Percentiles rank a stretch among this genome's conserved stretches.
Conservation (phyloP, 2,329 filamentous ascomycete species). For the Colletotrichum costaricense region DNA sequence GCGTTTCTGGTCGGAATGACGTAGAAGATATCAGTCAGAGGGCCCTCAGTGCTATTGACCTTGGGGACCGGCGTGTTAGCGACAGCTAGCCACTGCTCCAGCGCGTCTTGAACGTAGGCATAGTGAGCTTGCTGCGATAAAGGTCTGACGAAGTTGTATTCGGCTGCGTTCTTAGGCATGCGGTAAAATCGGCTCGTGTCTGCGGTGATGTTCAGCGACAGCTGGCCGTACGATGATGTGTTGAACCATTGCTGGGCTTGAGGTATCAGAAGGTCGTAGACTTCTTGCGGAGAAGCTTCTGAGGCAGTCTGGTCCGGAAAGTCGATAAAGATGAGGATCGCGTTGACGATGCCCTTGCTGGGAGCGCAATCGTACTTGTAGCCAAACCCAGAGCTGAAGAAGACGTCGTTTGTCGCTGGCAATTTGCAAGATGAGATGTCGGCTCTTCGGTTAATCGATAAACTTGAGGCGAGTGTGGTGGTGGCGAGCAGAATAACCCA, state of each 20-base stretch:
- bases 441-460: not conserved
- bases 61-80: slow-evolving; percentile 27
- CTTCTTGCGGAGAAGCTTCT: slow-evolving; percentile 30
- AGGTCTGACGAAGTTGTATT: slow-evolving; percentile 43
- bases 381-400: slow-evolving; percentile 45
- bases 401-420: slow-evolving; percentile 39
- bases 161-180: slow-evolving; percentile 39
- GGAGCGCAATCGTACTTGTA: slow-evolving; percentile 44
- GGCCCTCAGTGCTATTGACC: slow-evolving; percentile 23
- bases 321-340: slow-evolving; percentile 51
- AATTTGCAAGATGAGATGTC: slow-evolving; percentile 37
- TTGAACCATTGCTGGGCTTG: slow-evolving; percentile 24
- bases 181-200: slow-evolving; percentile 41
- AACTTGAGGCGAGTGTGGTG: not conserved
- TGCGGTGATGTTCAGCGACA: slow-evolving; percentile 39
- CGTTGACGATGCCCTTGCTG: slow-evolving; percentile 43
- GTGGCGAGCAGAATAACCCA: no score
- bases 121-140: slow-evolving; percentile 40
- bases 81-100: slow-evolving; percentile 38
- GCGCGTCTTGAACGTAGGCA: slow-evolving; percentile 44
- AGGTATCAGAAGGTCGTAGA: slow-evolving; percentile 8
- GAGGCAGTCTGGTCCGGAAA: slow-evolving; percentile 41
- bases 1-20: slow-evolving; percentile 43
- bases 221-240: slow-evolving; percentile 31
- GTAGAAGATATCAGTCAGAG: slow-evolving; percentile 43